Evolutionary conservation across 805 yeast species (phyloP).

Genomic region (Jamesozyma lodderae): DNA sequence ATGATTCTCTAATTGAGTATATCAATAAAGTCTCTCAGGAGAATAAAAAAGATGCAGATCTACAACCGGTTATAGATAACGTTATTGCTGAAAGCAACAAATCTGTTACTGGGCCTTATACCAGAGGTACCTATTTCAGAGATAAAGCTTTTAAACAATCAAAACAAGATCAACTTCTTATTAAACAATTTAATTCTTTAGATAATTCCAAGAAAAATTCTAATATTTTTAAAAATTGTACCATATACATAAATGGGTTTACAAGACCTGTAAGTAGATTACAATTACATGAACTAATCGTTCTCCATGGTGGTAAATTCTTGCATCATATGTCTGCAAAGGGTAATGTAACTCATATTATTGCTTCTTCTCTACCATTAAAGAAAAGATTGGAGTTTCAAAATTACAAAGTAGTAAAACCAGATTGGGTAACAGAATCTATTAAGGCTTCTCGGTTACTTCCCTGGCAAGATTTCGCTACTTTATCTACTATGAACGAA

Average conservation of each 20-base stretch:
- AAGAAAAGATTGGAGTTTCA: conserved; percentile 57
- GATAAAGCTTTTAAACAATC: conserved; percentile 5
- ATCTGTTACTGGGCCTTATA: too few relatives aligned
- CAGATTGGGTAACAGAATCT: conserved; percentile 73
- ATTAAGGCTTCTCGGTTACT: conserved; percentile 39
- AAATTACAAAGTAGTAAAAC: conserved; percentile 66
- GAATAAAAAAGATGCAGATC: not conserved
- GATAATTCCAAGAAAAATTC: not conserved
- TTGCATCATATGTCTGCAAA: conserved; percentile 61
- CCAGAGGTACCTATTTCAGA: conserved; percentile 18
- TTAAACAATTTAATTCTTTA: not conserved
- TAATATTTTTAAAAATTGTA: conserved; percentile 40
- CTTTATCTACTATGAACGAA: conserved; percentile 33
- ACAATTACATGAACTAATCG: conserved; percentile 60
- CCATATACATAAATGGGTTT: conserved; percentile 79
- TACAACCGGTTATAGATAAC: not conserved
- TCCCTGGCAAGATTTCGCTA: conserved; percentile 64
- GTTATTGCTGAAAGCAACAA: too few relatives aligned
- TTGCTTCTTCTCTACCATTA: conserved; percentile 74
- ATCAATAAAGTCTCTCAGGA: conserved; percentile 11
- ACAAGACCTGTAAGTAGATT: conserved; percentile 75
- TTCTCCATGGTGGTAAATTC: conserved; percentile 73
- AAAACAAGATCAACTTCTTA: not conserved
- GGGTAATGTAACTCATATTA: conserved; percentile 70
- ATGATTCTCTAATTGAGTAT: conserved; percentile 16